These are phyloP conservation scores for Trichoderma reesei DNA, from an alignment of 495 filamentous ascomycete species.

Conservation along the genomic window DNA sequence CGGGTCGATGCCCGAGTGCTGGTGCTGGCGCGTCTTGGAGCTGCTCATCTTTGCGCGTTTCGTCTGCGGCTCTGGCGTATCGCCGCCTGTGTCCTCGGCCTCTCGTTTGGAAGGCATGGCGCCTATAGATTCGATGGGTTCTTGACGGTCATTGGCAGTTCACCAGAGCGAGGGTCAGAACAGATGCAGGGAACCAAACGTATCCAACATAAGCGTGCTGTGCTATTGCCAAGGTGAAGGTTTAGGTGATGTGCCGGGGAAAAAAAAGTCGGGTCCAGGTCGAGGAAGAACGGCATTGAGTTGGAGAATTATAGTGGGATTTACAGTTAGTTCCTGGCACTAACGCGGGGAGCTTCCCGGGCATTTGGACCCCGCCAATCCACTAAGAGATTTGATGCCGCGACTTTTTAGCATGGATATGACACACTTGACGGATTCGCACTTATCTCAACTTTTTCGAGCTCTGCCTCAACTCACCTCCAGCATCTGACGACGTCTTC, in stretches of 20 bases:
- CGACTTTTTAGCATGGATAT: not conserved
- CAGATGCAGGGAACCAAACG: not conserved
- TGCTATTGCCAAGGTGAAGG: not conserved
- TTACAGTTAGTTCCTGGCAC: not conserved
- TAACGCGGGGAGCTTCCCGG: conserved; percentile 3
- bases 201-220: not conserved
- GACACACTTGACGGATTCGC: too few relatives aligned
- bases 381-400: not conserved
- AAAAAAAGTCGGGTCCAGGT: too few relatives aligned
- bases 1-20: conserved; percentile 39
- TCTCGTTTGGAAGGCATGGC: conserved; percentile 8
- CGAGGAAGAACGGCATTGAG: not conserved
- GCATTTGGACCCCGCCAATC: not conserved
- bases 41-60: conserved; percentile 20
- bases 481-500: not conserved
- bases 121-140: not conserved
- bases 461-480: not conserved
- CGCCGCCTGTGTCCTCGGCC: not conserved
- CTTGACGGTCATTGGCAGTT: not conserved
- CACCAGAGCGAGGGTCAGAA: too few relatives aligned
- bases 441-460: not conserved
- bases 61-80: conserved; percentile 17
- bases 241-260: too few relatives aligned
- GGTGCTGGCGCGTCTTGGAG: conserved; percentile 17
- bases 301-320: not conserved